A percentile compares a stretch with the other conserved stretches of the same genome.
phyloP scores from a whole-genome alignment of 805 yeast species.

The Candida jianshihensis region DNA sequence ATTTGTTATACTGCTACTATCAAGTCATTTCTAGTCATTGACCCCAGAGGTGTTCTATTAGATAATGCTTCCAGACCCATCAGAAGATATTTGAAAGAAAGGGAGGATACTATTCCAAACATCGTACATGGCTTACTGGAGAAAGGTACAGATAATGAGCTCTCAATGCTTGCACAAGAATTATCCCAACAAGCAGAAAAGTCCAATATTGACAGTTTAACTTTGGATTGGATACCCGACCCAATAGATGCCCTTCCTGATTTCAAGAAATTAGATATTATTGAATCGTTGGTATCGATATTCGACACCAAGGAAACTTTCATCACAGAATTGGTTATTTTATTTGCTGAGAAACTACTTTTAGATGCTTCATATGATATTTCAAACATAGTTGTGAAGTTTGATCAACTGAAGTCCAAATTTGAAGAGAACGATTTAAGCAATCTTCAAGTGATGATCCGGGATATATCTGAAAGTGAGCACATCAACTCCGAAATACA shows the following conservation, averaged over 20 bases:
- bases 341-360: slow-evolving; percentile 54
- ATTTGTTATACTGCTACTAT: slow-evolving; percentile 65
- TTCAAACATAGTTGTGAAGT: slow-evolving; percentile 31
- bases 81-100: slow-evolving; percentile 57
- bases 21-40: slow-evolving; percentile 65
- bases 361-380: slow-evolving; percentile 28
- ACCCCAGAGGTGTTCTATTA: slow-evolving; percentile 78
- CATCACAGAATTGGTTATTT: slow-evolving; percentile 53
- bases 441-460: slow-evolving; percentile 77
- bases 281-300: slow-evolving; percentile 64
- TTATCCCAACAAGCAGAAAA: slow-evolving; percentile 26
- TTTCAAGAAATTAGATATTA: slow-evolving; percentile 62
- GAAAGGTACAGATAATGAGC: slow-evolving; percentile 20
- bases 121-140: slow-evolving; percentile 67
- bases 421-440: slow-evolving; percentile 64
- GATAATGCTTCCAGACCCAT: slow-evolving; percentile 77
- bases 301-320: slow-evolving; percentile 65
- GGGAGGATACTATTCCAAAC: slow-evolving; percentile 65
- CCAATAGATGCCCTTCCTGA: slow-evolving; percentile 90
- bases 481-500: slow-evolving; percentile 35
- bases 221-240: slow-evolving; percentile 68
- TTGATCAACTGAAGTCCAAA: slow-evolving; percentile 50
- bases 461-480: slow-evolving; percentile 57
- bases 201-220: slow-evolving; percentile 11
- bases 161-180: slow-evolving; percentile 50